Conservation (phyloP, 106 monocot species). For the Apostasia ramifera region DNA sequence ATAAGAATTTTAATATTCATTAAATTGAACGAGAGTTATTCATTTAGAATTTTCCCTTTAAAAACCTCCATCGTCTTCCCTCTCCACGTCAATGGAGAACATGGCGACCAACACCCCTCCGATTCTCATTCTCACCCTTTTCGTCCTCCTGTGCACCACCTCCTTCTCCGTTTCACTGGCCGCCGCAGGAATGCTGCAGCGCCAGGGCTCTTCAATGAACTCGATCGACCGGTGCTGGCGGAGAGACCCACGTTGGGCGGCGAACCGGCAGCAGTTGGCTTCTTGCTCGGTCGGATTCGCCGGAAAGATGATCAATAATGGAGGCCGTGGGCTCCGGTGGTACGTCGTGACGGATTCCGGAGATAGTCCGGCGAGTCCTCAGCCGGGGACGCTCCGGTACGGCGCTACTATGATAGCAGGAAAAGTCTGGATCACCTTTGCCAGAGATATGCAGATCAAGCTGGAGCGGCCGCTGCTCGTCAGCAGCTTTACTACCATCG, state of each 20-base stretch:
- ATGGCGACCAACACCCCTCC: no score
- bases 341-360: conserved; percentile 60
- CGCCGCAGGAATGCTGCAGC: no score
- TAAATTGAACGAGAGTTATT: no score
- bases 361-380: conserved; percentile 50
- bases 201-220: conserved; percentile 9
- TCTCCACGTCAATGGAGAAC: no score
- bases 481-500: conserved; percentile 59
- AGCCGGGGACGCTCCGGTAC: conserved; percentile 54
- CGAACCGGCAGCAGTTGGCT: conserved; percentile 47
- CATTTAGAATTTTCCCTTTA: no score
- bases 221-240: conserved; percentile 53
- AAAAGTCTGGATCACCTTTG: conserved; percentile 79
- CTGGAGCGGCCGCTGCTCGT: conserved; percentile 41
- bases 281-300: conserved; percentile 64
- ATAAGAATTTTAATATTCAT: no score
- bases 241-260: conserved; percentile 28
- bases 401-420: conserved; percentile 36
- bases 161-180: no score
- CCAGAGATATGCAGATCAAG: conserved; percentile 47
- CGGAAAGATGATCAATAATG: conserved; percentile 70
- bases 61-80: no score
- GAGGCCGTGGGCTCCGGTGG: conserved; percentile 22
- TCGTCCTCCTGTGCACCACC: no score
- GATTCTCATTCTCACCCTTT: no score